These are phyloP conservation scores for Sugiyamaella smithiae DNA, from an alignment of 805 yeast genomes.

Conservation along the genomic window DNA sequence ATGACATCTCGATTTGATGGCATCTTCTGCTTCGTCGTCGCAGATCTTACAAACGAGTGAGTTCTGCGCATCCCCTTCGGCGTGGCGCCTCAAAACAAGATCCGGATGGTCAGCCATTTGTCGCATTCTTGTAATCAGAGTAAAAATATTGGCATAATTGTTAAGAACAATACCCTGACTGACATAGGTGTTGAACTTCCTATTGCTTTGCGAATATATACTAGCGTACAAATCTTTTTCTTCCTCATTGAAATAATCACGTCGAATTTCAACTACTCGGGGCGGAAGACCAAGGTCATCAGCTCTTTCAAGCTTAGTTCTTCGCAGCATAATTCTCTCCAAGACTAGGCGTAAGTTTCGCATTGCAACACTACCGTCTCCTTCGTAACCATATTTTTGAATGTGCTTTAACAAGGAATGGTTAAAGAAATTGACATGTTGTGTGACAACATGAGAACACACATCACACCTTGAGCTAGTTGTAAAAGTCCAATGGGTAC, in stretches of 20 bases:
- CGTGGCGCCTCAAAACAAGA: conserved; percentile 73
- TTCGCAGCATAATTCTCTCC: conserved; percentile 80
- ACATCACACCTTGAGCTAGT: conserved; percentile 79
- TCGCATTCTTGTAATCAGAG: conserved; percentile 94
- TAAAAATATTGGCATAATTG: conserved; percentile 95
- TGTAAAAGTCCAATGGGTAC: conserved; percentile 79
- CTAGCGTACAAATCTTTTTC: conserved; percentile 91
- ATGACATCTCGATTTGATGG: conserved; percentile 90
- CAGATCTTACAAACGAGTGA: conserved; percentile 86
- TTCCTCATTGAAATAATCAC: conserved; percentile 87
- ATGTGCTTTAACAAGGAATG: conserved; percentile 94
- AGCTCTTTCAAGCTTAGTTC: conserved; percentile 95
- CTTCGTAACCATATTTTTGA: conserved; percentile 77
- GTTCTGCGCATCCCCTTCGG: conserved; percentile 40
- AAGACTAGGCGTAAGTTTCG: conserved; percentile 69
- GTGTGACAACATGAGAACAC: conserved; percentile 93
- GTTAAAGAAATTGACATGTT: conserved; percentile 91
- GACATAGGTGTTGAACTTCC: conserved; percentile 88
- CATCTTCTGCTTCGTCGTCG: conserved; percentile 98
- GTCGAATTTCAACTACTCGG: conserved; percentile 82
- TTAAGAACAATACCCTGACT: conserved; percentile 95
- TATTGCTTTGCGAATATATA: conserved; percentile 77
- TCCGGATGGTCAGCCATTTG: conserved; percentile 99
- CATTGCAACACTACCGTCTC: conserved; percentile 75
- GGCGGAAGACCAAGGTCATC: conserved; percentile 98